Evolutionary conservation across 805 yeast species (phyloP).

Genomic region (Suhomyces kilbournensis): DNA sequence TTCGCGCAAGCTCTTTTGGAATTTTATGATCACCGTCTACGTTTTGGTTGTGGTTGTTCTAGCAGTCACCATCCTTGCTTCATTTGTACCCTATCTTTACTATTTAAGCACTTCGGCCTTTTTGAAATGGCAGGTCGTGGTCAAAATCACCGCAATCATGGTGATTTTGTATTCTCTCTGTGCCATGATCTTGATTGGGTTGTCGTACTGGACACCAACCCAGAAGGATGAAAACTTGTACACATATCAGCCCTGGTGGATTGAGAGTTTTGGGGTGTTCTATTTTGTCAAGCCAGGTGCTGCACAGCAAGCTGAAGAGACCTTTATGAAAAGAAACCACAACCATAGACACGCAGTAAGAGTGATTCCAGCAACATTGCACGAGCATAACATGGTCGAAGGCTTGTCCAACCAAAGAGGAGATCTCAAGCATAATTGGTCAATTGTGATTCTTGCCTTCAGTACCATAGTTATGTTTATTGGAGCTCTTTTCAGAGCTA

Average conservation of each 20-base stretch:
- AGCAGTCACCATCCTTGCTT: constrained; percentile 10
- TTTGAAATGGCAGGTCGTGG: constrained; percentile 9
- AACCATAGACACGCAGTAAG: constrained; percentile 21
- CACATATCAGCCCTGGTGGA: constrained; percentile 26
- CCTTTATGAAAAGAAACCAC: constrained; percentile 18
- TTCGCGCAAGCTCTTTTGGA: constrained; percentile 15
- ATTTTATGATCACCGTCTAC: constrained; percentile 12
- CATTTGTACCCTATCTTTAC: constrained; percentile 13
- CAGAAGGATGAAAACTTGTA: constrained; percentile 18
- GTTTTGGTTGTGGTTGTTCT: constrained; percentile 8
- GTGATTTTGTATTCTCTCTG: constrained; percentile 14
- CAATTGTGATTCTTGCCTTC: constrained; percentile 8
- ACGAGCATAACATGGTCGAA: constrained; percentile 15
- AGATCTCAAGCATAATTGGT: constrained; percentile 13
- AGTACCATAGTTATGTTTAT: constrained; percentile 12
- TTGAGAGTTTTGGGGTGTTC: constrained; percentile 16
- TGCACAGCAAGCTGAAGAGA: constrained; percentile 17
- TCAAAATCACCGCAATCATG: constrained; percentile 10
- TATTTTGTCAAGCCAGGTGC: constrained; percentile 20
- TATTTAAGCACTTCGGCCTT: constrained; percentile 4
- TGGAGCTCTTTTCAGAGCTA: constrained; percentile 10
- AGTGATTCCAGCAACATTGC: constrained; percentile 22
- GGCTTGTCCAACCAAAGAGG: constrained; percentile 18
- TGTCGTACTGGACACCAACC: constrained; percentile 21
- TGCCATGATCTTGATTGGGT: constrained; percentile 14